These are phyloP conservation scores for Arthrocladium fulminans DNA, from an alignment of 2,329 filamentous ascomycete genomes.

Conservation along the genomic window DNA sequence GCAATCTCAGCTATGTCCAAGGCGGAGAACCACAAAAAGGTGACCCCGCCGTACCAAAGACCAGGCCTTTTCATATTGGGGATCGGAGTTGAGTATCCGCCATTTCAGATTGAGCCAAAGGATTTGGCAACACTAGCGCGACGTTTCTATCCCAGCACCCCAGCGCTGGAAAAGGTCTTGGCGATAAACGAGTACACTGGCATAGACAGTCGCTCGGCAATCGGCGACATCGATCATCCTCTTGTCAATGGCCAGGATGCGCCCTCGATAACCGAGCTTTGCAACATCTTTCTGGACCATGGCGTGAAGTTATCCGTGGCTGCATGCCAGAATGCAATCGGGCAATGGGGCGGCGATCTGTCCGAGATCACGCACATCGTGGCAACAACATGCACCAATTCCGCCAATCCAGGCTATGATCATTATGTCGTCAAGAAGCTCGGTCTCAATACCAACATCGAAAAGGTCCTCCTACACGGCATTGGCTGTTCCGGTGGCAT, in stretches of 20 bases:
- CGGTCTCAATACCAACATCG: conserved; percentile 49
- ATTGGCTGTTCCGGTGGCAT: conserved; percentile 59
- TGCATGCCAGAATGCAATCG: conserved; percentile 26
- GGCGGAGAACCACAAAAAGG: conserved; percentile 18
- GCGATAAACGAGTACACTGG: conserved; percentile 57
- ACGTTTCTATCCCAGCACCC: conserved; percentile 51
- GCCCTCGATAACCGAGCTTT: conserved; percentile 24
- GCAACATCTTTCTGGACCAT: conserved; percentile 24
- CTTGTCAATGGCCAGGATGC: conserved; percentile 45
- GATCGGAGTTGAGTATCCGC: conserved; percentile 53
- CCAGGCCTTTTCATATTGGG: conserved; percentile 52
- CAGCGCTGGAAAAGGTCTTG: conserved; percentile 54
- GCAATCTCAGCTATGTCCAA: conserved; percentile 22
- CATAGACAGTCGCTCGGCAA: conserved; percentile 54
- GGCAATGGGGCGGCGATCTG: conserved; percentile 25
- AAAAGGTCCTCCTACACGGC: conserved; percentile 58
- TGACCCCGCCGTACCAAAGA: conserved; percentile 29
- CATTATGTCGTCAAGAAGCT: conserved; percentile 54
- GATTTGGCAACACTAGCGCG: conserved; percentile 46
- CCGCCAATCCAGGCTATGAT: conserved; percentile 60
- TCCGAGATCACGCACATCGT: conserved; percentile 55
- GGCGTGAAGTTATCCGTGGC: conserved; percentile 27
- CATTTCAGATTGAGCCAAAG: conserved; percentile 43
- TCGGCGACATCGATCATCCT: conserved; percentile 53
- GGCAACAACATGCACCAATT: conserved; percentile 60